Percentiles rank a stretch among this genome's conserved stretches.
phyloP scores from a whole-genome alignment of 176 grass and related monocot species.

The Oryza longistaminata region DNA sequence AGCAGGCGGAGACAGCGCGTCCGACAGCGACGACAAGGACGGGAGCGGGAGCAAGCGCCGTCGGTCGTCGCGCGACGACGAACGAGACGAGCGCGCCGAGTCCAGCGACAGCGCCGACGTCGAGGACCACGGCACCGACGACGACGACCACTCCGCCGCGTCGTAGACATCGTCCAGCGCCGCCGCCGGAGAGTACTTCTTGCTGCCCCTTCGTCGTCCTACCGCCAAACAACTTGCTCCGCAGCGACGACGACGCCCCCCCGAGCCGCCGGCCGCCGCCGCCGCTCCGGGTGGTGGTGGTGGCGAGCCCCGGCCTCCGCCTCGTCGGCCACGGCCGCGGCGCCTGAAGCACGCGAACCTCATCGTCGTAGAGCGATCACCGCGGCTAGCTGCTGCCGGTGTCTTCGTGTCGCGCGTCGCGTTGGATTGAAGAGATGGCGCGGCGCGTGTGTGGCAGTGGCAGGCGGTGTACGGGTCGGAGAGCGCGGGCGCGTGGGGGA shows the following conservation, averaged over 20 bases:
- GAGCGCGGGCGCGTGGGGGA: neutral
- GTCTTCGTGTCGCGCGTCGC: neutral
- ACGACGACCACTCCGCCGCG: neutral
- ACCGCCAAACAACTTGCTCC: neutral
- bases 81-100: neutral
- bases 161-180: neutral
- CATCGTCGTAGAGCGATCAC: neutral
- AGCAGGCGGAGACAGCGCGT: neutral
- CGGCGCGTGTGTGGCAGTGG: too few relatives aligned
- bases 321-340: constrained; percentile 10
- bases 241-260: constrained; percentile 15
- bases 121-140: constrained; percentile 11
- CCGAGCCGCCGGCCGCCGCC: neutral
- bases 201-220: neutral
- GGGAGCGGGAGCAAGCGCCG: neutral
- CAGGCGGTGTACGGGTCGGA: neutral
- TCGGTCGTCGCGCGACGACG: too few relatives aligned
- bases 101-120: constrained; percentile 4
- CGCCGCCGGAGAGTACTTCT: neutral
- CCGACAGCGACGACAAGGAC: neutral
- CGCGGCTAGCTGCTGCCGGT: too few relatives aligned
- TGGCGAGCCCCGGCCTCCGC: neutral
- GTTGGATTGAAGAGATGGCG: neutral
- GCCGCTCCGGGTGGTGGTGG: neutral
- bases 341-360: constrained; percentile 43